phyloP scores from a whole-genome alignment of 2,329 filamentous ascomycete genomes.

The Cryphonectria parasitica region DNA sequence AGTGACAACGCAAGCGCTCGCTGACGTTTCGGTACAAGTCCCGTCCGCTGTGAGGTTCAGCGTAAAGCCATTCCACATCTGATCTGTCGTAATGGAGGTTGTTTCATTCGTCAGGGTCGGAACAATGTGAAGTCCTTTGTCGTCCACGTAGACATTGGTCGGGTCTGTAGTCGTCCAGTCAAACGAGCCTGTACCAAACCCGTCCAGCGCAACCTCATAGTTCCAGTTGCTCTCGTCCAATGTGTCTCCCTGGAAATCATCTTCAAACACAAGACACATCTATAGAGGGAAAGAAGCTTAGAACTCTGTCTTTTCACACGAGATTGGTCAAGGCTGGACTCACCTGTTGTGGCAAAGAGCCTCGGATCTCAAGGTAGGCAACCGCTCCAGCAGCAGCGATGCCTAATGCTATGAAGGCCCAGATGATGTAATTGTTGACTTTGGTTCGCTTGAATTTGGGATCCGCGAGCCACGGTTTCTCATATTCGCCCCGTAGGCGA shows the following conservation, averaged over 20 bases:
- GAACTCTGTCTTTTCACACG: not conserved
- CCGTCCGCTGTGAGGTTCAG: constrained; percentile 50
- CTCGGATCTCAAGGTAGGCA: constrained; percentile 38
- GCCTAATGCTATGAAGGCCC: constrained; percentile 39
- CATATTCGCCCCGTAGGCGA: constrained; percentile 40
- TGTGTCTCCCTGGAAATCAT: constrained; percentile 45
- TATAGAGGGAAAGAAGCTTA: constrained; percentile 2
- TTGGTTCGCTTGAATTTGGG: constrained; percentile 39
- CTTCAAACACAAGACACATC: constrained; percentile 52
- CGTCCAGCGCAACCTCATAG: constrained; percentile 37
- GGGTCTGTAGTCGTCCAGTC: constrained; percentile 57
- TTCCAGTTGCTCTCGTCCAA: constrained; percentile 27
- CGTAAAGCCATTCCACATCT: constrained; percentile 45
- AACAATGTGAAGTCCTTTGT: constrained; percentile 56
- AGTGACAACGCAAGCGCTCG: constrained; percentile 42
- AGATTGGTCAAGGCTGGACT: not conserved
- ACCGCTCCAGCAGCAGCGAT: constrained; percentile 40
- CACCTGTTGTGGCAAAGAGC: constrained; percentile 32
- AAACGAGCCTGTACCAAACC: constrained; percentile 53
- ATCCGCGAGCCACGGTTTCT: constrained; percentile 45
- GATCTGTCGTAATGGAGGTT: constrained; percentile 43
- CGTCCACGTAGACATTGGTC: constrained; percentile 52
- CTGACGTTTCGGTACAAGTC: constrained; percentile 45
- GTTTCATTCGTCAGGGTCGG: constrained; percentile 53
- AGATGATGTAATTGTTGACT: constrained; percentile 43